Conservation (phyloP, 306 rosid genomes). For the Hippophae rhamnoides region DNA sequence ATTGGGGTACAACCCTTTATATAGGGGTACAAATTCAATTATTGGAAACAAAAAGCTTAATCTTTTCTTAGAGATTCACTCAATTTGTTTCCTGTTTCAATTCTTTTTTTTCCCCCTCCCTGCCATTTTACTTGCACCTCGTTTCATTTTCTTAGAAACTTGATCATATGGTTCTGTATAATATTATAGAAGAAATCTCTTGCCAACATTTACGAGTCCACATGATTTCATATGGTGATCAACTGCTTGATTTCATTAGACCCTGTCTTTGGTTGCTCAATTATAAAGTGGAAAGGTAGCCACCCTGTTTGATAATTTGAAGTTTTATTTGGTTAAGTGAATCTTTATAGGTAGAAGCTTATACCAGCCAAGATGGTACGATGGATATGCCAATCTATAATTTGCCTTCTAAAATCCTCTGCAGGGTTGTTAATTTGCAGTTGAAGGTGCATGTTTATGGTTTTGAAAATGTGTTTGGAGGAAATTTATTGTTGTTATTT, state of each 20-base stretch:
- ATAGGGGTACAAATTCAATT: too few relatives aligned
- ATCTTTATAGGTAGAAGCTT: slow-evolving; percentile 42
- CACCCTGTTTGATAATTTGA: not conserved
- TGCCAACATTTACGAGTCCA: too few relatives aligned
- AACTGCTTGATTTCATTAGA: not conserved
- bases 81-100: too few relatives aligned
- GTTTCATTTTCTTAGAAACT: too few relatives aligned
- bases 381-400: slow-evolving; percentile 38
- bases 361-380: slow-evolving; percentile 23
- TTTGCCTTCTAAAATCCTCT: slow-evolving; percentile 55
- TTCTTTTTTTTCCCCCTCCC: too few relatives aligned
- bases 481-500: not conserved
- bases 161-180: too few relatives aligned
- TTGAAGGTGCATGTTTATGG: slow-evolving; percentile 32
- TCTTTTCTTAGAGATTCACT: too few relatives aligned
- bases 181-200: too few relatives aligned
- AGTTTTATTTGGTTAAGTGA: slow-evolving; percentile 13
- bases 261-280: slow-evolving; percentile 18
- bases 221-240: too few relatives aligned
- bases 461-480: not conserved
- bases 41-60: too few relatives aligned
- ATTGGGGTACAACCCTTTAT: too few relatives aligned
- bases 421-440: slow-evolving; percentile 35
- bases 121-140: too few relatives aligned
- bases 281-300: not conserved